Evolutionary conservation across 192 early-diverging fungal genomes (phyloP).

Genomic region (Coemansia erecta): DNA sequence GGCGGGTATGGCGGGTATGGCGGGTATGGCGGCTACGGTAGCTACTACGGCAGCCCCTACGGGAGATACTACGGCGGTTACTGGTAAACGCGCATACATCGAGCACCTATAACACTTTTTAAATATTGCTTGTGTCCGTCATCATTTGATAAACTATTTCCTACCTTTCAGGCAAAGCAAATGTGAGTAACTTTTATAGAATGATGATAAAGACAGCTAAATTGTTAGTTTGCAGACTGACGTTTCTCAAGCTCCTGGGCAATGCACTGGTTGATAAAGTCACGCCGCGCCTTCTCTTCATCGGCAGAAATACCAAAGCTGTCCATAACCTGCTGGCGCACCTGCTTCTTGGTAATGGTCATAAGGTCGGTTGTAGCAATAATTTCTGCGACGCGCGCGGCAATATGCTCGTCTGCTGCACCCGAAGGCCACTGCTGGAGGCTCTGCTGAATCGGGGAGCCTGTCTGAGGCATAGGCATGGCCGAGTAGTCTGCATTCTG

Average conservation of each 20-base stretch:
- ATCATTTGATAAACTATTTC: neutral
- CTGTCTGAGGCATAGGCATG: neutral
- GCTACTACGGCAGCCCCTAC: constrained; percentile 22
- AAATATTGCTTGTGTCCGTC: neutral
- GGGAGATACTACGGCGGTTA: constrained; percentile 20
- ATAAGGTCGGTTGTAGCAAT: constrained; percentile 88
- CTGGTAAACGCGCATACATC: neutral
- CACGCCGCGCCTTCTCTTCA: constrained; percentile 80
- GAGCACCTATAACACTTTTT: neutral
- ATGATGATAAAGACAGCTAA: neutral
- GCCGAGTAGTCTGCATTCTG: constrained; percentile 8
- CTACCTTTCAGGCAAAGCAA: no score
- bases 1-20: constrained; percentile 29
- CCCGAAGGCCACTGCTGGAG: constrained; percentile 45
- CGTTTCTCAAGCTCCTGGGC: constrained; percentile 47
- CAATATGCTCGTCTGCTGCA: constrained; percentile 69
- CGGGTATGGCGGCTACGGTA: constrained; percentile 15
- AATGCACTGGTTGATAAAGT: constrained; percentile 86
- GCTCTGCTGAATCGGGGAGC: neutral
- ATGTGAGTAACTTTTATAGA: neutral
- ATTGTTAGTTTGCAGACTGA: constrained; percentile 14
- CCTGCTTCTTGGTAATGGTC: constrained; percentile 99
- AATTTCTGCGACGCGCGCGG: constrained; percentile 69
- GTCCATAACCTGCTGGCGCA: constrained; percentile 82
- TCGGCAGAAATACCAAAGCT: constrained; percentile 65